Conservation (phyloP, 2,329 filamentous ascomycete genomes). For the Huntiella savannae region DNA sequence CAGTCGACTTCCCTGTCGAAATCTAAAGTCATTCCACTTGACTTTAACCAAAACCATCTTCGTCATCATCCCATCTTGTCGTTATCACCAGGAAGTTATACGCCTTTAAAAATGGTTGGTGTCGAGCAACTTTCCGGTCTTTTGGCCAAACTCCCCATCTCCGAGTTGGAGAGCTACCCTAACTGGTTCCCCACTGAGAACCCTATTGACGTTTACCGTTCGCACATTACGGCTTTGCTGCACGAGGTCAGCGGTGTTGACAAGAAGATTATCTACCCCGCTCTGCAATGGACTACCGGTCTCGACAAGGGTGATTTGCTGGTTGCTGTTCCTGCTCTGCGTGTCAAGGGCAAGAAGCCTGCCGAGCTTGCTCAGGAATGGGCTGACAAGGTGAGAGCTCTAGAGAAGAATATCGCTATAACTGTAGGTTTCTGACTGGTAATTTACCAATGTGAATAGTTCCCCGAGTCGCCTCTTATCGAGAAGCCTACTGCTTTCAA, state of each 20-base stretch:
- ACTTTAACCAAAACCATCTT: background rate
- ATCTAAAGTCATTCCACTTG: too few species aligned
- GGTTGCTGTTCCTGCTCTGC: conserved; percentile 59
- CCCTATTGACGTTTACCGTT: conserved; percentile 61
- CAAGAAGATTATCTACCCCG: conserved; percentile 49
- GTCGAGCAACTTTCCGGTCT: conserved; percentile 9
- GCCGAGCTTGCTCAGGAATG: conserved; percentile 42
- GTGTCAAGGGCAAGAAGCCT: conserved; percentile 53
- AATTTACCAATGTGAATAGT: conserved; percentile 24
- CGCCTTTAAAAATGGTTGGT: conserved; percentile 8
- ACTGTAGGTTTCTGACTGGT: background rate
- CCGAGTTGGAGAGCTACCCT: conserved; percentile 26
- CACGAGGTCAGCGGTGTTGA: conserved; percentile 52
- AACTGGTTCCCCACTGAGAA: conserved; percentile 49
- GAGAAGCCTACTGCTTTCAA: conserved; percentile 48
- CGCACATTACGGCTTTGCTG: conserved; percentile 53
- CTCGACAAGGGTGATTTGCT: conserved; percentile 71
- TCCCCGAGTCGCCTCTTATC: conserved; percentile 55
- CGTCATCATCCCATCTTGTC: background rate
- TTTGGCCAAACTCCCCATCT: conserved; percentile 20
- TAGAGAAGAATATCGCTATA: too few species aligned
- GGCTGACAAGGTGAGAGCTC: conserved; percentile 32
- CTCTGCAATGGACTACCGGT: conserved; percentile 58
- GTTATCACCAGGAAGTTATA: background rate
- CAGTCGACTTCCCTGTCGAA: too few species aligned